Conservation (phyloP, 345 rosid genomes). For the Isatis tinctoria region DNA sequence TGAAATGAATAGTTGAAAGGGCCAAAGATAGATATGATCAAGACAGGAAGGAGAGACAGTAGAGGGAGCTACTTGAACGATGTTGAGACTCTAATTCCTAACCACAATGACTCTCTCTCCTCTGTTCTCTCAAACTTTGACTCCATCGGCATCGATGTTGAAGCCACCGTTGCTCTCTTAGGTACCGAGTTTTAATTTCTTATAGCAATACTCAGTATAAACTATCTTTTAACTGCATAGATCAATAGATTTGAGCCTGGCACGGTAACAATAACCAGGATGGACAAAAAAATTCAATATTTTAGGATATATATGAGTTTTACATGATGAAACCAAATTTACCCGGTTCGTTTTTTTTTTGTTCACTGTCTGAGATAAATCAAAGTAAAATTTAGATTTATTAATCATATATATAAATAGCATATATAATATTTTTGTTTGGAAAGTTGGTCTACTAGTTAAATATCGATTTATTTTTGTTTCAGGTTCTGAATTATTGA, state of each 20-base stretch:
- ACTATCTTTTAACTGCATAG: not conserved
- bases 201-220: not conserved
- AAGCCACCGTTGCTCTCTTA: slow-evolving; percentile 69
- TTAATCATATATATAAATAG: not conserved
- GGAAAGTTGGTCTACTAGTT: not conserved
- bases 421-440: not conserved
- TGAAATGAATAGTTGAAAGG: slow-evolving; percentile 54
- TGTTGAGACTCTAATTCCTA: slow-evolving; percentile 44
- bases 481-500: too few relatives aligned
- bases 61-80: slow-evolving; percentile 46
- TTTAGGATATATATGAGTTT: not conserved
- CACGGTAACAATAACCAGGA: not conserved
- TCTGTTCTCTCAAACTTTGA: slow-evolving; percentile 57
- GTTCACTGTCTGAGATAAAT: not conserved
- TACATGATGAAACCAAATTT: not conserved
- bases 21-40: slow-evolving; percentile 68
- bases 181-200: slow-evolving; percentile 31
- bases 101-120: slow-evolving; percentile 64
- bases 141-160: slow-evolving; percentile 55
- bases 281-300: not conserved
- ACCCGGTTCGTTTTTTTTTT: not conserved
- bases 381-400: not conserved
- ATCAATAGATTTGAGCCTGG: not conserved
- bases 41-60: slow-evolving; percentile 72
- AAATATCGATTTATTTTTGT: not conserved